A percentile compares a stretch with the other conserved stretches of the same genome.
These are phyloP conservation scores for Raphanus sativus DNA, from an alignment of 345 rosid genomes.

Conservation along the genomic window DNA sequence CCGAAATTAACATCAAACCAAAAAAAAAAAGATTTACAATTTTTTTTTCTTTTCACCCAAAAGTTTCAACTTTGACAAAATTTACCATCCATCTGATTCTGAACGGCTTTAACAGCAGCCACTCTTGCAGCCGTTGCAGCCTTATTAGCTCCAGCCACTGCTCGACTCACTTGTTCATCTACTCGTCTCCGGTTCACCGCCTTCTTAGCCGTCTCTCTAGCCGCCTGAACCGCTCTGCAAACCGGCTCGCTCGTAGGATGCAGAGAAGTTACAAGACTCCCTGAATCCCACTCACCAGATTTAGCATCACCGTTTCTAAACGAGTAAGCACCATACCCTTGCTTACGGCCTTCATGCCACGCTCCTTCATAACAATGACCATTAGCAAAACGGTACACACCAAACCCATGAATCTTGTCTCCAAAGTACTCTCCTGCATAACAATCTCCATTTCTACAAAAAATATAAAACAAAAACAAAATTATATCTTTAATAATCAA, in stretches of 20 bases:
- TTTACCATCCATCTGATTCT: conserved; percentile 82
- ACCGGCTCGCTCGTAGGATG: conserved; percentile 56
- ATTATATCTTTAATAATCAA: too few relatives aligned
- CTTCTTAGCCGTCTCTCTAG: conserved; percentile 71
- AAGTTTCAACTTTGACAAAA: conserved; percentile 59
- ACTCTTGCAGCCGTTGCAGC: conserved; percentile 97
- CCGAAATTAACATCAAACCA: neutral
- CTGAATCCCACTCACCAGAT: conserved; percentile 89
- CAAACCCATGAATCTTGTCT: conserved; percentile 90
- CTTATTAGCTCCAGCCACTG: conserved; percentile 69
- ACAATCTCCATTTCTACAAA: conserved; percentile 80
- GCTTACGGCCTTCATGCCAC: conserved; percentile 97
- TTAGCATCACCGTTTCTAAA: conserved; percentile 64
- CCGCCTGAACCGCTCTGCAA: conserved; percentile 72
- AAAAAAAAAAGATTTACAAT: conserved; percentile 14
- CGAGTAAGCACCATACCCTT: conserved; percentile 84
- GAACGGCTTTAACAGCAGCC: conserved; percentile 93
- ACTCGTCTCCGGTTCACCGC: conserved; percentile 58
- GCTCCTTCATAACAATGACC: conserved; percentile 96
- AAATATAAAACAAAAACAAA: neutral
- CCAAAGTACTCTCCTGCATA: conserved; percentile 94
- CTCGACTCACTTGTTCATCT: conserved; percentile 76
- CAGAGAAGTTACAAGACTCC: conserved; percentile 50
- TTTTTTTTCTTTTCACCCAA: neutral
- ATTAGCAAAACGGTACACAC: conserved; percentile 81